These are phyloP conservation scores for Euclidium syriacum DNA, from an alignment of 345 rosid species.

Conservation along the genomic window DNA sequence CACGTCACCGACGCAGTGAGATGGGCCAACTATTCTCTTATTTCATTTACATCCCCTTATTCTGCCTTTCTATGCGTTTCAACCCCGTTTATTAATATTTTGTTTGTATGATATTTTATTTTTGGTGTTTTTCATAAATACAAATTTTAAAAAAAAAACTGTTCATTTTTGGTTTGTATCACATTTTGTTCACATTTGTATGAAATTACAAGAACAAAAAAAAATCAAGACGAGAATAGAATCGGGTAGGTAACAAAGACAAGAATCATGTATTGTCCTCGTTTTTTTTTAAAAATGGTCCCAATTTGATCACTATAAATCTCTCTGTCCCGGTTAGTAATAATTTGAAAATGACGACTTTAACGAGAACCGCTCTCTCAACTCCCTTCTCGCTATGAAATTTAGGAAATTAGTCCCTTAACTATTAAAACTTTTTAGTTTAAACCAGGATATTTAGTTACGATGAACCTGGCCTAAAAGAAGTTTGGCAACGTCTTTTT, in stretches of 20 bases:
- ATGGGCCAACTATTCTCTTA: slow-evolving; percentile 7
- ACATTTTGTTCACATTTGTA: neutral
- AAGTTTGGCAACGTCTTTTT: neutral
- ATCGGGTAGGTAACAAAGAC: neutral
- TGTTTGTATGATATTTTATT: neutral
- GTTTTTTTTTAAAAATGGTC: slow-evolving; percentile 1
- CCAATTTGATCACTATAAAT: slow-evolving; percentile 21
- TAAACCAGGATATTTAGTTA: neutral
- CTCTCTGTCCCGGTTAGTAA: slow-evolving; percentile 22
- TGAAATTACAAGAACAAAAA: neutral
- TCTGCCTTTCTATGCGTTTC: neutral
- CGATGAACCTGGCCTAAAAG: neutral
- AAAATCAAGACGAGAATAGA: neutral
- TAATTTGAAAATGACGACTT: slow-evolving; percentile 7
- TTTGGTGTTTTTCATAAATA: neutral
- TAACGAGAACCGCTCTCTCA: neutral
- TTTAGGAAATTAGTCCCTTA: neutral
- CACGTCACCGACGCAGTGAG: slow-evolving; percentile 25
- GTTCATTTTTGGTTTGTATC: too few species aligned
- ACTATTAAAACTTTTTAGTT: neutral
- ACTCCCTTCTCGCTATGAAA: neutral
- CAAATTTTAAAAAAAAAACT: neutral
- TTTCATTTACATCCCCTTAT: slow-evolving; percentile 2
- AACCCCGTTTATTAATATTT: neutral
- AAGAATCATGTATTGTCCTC: neutral